A percentile compares a stretch with the other conserved stretches of the same genome.
Evolutionary conservation across 148 eudicot genomes (phyloP).

Genomic region (Dysphania ambrosioides): DNA sequence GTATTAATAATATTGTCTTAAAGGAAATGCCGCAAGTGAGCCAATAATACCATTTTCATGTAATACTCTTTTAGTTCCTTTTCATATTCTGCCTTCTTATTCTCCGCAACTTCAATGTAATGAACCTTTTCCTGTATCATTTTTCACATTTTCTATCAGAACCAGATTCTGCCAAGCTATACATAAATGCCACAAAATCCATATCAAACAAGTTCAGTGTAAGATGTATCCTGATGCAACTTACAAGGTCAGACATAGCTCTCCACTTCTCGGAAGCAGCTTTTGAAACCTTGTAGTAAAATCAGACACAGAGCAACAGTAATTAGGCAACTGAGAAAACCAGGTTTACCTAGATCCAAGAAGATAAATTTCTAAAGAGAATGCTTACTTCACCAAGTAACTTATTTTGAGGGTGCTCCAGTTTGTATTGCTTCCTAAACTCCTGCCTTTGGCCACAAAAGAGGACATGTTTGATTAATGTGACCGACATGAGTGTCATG

Average conservation of each 20-base stretch:
- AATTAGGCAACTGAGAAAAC: neutral
- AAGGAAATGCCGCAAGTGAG: no score
- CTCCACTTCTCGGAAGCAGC: slow-evolving; percentile 30
- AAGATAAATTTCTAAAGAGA: neutral
- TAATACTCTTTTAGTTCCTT: slow-evolving; percentile 8
- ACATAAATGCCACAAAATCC: neutral
- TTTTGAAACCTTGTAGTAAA: slow-evolving; percentile 16
- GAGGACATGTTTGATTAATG: neutral
- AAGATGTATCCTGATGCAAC: slow-evolving; percentile 1
- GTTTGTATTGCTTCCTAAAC: slow-evolving; percentile 22
- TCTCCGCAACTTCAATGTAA: slow-evolving; percentile 9
- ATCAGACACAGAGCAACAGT: neutral
- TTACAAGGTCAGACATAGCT: slow-evolving; percentile 27
- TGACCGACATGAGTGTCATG: neutral
- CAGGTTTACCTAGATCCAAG: neutral
- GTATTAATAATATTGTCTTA: no score
- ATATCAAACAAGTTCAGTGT: neutral
- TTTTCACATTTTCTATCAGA: neutral
- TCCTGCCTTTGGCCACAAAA: slow-evolving; percentile 31
- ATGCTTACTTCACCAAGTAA: slow-evolving; percentile 21
- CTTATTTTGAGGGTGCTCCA: slow-evolving; percentile 10
- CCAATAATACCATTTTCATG: neutral
- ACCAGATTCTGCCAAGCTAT: neutral
- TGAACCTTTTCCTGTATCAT: slow-evolving; percentile 25
- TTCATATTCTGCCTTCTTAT: slow-evolving; percentile 19